Evolutionary conservation across 331 rosid genomes (phyloP).

Genomic region (Quercus tomentella): DNA sequence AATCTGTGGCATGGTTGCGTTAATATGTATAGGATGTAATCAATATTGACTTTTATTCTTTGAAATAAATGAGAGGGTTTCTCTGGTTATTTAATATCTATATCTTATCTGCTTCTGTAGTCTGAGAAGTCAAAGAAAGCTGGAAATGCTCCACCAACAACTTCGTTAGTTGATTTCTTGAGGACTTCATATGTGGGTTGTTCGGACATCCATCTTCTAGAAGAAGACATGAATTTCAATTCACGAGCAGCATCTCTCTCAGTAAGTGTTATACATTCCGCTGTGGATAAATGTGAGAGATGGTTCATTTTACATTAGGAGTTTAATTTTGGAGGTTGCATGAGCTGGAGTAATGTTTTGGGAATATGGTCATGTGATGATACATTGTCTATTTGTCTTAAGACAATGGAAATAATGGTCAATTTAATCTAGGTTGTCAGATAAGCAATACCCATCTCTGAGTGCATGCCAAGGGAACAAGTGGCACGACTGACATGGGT

Average conservation of each 20-base stretch:
- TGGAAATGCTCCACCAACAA: constrained; percentile 71
- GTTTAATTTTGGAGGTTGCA: not conserved
- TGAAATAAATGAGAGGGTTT: not conserved
- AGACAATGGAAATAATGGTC: not conserved
- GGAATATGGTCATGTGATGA: not conserved
- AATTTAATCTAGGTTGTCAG: not conserved
- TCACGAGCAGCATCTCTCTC: constrained; percentile 68
- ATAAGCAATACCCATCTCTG: not conserved
- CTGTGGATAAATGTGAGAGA: not conserved
- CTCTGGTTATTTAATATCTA: not conserved
- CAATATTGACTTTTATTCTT: not conserved
- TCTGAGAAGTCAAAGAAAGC: constrained; percentile 86
- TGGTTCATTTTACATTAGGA: not conserved
- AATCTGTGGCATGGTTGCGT: not conserved
- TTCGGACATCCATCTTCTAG: constrained; percentile 72
- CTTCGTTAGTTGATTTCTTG: constrained; percentile 64
- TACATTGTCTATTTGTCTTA: not conserved
- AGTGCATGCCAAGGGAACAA: not conserved
- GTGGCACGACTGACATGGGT: not conserved
- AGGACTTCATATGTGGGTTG: constrained; percentile 59
- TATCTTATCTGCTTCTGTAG: constrained; percentile 40
- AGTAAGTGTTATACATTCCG: constrained; percentile 38
- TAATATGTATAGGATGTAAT: not conserved
- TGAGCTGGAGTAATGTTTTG: not conserved
- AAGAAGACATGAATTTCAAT: constrained; percentile 82